Conservation (phyloP, 441 rosid genomes). For the Erodium chrysanthum region DNA sequence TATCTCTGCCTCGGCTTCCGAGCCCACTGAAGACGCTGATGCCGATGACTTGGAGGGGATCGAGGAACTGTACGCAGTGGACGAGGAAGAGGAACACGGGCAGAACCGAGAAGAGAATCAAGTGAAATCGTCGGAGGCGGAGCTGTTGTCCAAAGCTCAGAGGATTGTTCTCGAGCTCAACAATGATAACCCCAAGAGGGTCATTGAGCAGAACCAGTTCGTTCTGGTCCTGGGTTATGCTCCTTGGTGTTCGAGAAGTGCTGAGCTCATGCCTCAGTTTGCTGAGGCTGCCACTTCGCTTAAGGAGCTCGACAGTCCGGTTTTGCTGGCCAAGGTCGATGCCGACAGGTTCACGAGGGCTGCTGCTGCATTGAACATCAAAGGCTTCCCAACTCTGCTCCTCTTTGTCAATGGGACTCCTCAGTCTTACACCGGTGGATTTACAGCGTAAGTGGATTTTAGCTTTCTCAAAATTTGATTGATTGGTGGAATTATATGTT, state of each 20-base stretch:
- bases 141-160: conserved; percentile 65
- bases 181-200: conserved; percentile 40
- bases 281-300: conserved; percentile 75
- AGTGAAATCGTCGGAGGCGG: conserved; percentile 46
- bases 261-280: conserved; percentile 87
- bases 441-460: conserved; percentile 41
- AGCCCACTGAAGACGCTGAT: conserved; percentile 22
- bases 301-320: conserved; percentile 41
- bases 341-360: conserved; percentile 68
- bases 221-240: conserved; percentile 74
- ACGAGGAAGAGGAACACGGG: conserved; percentile 39
- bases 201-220: conserved; percentile 41
- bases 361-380: conserved; percentile 50
- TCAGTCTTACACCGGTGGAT: conserved; percentile 71
- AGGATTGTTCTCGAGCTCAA: conserved; percentile 71
- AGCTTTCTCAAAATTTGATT: background rate
- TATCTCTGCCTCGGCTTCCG: conserved; percentile 28
- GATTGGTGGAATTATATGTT: too few relatives aligned
- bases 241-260: conserved; percentile 85
- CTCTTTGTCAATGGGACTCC: conserved; percentile 65
- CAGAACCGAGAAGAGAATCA: conserved; percentile 16
- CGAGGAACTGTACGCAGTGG: conserved; percentile 52
- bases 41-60: conserved; percentile 39
- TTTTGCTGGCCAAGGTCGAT: conserved; percentile 79
- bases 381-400: conserved; percentile 73